phyloP scores from a whole-genome alignment of 1,139 yeast genomes.

The Yamadazyma taylorii region DNA sequence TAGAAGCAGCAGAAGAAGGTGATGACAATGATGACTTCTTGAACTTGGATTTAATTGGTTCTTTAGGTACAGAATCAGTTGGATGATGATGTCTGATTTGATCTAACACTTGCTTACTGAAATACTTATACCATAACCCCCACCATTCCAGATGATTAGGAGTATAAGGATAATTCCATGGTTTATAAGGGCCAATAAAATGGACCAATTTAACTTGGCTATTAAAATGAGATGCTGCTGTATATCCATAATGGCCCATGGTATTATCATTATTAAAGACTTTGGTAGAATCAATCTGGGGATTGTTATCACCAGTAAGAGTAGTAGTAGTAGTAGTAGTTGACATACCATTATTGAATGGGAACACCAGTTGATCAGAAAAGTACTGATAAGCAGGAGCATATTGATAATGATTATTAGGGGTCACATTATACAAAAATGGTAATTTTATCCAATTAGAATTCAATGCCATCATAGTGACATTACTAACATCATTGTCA shows the following conservation, averaged over 20 bases:
- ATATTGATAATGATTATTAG: constrained; percentile 78
- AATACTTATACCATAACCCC: constrained; percentile 41
- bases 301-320: neutral
- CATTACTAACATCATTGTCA: neutral
- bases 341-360: constrained; percentile 3
- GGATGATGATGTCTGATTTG: no score
- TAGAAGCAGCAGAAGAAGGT: no score
- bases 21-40: constrained; percentile 43
- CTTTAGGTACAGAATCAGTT: no score
- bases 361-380: constrained; percentile 16
- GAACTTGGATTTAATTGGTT: no score
- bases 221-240: constrained; percentile 25
- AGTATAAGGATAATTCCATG: constrained; percentile 55
- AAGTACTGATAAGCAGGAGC: constrained; percentile 76
- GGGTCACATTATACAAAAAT: constrained; percentile 83
- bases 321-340: no score
- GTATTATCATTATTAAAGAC: no score
- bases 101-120: constrained; percentile 17
- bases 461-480: neutral
- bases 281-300: no score
- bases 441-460: constrained; percentile 71
- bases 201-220: constrained; percentile 62
- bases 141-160: constrained; percentile 42
- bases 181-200: constrained; percentile 79
- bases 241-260: constrained; percentile 21